Evolutionary conservation across 2,329 filamentous ascomycete genomes (phyloP), one percentile per base, ranked within the genome.

Genomic region (Fusarium chaquense): DNA sequence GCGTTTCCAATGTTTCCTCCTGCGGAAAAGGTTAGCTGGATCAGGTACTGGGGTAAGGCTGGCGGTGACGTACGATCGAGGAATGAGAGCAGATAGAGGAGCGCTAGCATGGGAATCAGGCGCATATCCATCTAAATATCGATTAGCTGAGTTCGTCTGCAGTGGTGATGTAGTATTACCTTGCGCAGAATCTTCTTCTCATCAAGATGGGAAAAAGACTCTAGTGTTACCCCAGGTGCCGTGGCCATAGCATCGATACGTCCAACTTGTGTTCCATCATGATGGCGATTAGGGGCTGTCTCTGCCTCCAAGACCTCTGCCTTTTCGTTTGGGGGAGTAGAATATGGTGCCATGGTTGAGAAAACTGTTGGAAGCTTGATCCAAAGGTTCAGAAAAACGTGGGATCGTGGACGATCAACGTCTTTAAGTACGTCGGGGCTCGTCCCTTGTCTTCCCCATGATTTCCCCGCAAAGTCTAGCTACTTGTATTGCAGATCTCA

Each of bases 41-140:
- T 22, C 12, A 0, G 8, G 5, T 22, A 2, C 20, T 9, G 32
- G 10, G 2, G 22, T 16, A 7, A 6, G 5, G 7, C 12, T 11
- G 5, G 40, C 5, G 28, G 8, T 33, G 20, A 74, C 79, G 73
- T 69, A 81, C 84, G 83, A 75, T 93, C 90, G 26, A 93, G 83
- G 75, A 91, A 93, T 28, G 89, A 90, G 2, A 93, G 82, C 0
- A 93, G 81, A 71, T 92, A 93, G 1, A 93, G 83, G 28, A 87
- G 50, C 12, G 92, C 83, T 85, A 96, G 75, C 90, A 86, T 85
- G 0, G 89, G 89, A 16, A 87, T 84, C 24, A 87, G 73, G 5
- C 82, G 83, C 24, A 83, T 65, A 55, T 86, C 85, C 81, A 87
- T 85, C 83, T 86, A 28, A 18, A 7, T 5, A 38, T 16, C n/a